Conservation (phyloP, 192 early-diverging fungal species). For the Phlyctochytrium bullatum region DNA sequence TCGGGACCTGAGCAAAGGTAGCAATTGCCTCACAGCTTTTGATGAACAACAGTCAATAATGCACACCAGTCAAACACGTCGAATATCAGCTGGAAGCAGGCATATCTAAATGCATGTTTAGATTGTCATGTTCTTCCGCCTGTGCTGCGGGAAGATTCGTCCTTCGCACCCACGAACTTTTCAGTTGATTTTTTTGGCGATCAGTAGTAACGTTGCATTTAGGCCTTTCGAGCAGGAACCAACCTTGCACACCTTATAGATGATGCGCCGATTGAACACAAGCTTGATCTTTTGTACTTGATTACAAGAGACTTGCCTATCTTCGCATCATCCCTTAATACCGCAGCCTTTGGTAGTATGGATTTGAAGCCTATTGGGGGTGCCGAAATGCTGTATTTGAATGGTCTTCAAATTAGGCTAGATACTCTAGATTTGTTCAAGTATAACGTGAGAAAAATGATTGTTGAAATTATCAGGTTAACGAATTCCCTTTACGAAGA, state of each 20-base stretch:
- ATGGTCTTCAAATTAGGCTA: slow-evolving; percentile 38
- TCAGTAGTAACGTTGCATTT: slow-evolving; percentile 1
- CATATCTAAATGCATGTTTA: not conserved
- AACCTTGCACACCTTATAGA: slow-evolving; percentile 70
- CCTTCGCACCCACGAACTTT: slow-evolving; percentile 11
- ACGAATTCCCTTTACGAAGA: not conserved
- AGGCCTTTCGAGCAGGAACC: slow-evolving; percentile 33
- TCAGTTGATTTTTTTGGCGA: too few relatives aligned
- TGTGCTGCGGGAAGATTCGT: slow-evolving; percentile 6
- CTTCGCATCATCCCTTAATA: slow-evolving; percentile 71
- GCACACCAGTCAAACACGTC: not conserved
- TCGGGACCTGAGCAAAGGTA: slow-evolving; percentile 57
- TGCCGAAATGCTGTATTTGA: slow-evolving; percentile 32
- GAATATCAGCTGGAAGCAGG: not conserved
- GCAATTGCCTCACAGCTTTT: slow-evolving; percentile 1
- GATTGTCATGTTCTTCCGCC: not conserved
- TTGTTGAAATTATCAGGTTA: not conserved
- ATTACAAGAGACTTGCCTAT: slow-evolving; percentile 87
- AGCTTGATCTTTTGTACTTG: slow-evolving; percentile 65
- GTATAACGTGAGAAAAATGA: slow-evolving; percentile 5
- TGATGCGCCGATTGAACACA: slow-evolving; percentile 59
- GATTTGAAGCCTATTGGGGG: slow-evolving; percentile 22
- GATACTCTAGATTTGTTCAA: slow-evolving; percentile 35
- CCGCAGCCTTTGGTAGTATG: slow-evolving; percentile 47
- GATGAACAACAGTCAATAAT: too few relatives aligned